phyloP scores from a whole-genome alignment of 2,329 filamentous ascomycete species.

The Botrytis squamosa region DNA sequence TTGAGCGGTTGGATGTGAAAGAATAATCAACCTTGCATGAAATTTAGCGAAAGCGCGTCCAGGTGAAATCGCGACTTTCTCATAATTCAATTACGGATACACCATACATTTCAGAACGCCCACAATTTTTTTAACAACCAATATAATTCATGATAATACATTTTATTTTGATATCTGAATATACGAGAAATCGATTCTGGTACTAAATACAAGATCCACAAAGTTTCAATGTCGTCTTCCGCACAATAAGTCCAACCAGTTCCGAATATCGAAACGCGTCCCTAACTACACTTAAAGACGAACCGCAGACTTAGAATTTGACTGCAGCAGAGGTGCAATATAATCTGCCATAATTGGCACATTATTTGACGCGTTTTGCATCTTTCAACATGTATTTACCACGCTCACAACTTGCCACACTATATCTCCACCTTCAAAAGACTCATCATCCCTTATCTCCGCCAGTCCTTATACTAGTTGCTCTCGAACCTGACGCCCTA shows the following conservation, averaged over 20 bases:
- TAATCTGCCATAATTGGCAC: conserved; percentile 21
- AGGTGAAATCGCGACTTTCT: conserved; percentile 18
- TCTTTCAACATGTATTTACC: conserved; percentile 80
- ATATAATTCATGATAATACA: neutral
- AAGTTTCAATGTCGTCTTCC: conserved; percentile 4
- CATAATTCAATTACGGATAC: conserved; percentile 7
- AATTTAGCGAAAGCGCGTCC: conserved; percentile 19
- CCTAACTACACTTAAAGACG: neutral
- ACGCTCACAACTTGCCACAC: conserved; percentile 80
- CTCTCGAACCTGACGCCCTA: conserved; percentile 91
- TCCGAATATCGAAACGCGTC: conserved; percentile 5
- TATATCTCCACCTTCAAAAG: conserved; percentile 85
- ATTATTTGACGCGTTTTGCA: conserved; percentile 23
- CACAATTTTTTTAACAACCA: neutral
- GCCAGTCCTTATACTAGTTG: conserved; percentile 86
- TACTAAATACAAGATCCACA: neutral
- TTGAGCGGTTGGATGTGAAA: neutral
- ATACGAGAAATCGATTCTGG: neutral
- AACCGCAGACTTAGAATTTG: neutral
- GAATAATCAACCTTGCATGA: conserved; percentile 15
- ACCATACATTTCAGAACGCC: neutral
- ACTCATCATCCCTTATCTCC: conserved; percentile 87
- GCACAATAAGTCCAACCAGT: neutral
- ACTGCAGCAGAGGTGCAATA: neutral
- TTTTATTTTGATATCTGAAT: neutral